Base-by-base conservation (phyloP, 1,284 basidiomycete species). In the Microbotryum scabiosae region DNA sequence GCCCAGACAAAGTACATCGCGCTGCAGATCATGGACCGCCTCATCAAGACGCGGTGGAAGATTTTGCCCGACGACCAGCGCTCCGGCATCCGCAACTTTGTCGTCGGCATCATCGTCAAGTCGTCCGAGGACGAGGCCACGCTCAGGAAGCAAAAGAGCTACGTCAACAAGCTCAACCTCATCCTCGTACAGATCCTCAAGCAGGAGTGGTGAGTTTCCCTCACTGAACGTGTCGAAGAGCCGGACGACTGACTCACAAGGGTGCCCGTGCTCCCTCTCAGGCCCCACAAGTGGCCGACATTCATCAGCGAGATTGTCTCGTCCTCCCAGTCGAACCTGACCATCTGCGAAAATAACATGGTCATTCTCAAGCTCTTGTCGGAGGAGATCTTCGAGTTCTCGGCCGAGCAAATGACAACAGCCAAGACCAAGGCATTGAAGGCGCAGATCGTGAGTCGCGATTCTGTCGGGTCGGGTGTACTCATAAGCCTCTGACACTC, bases 321-420 rank as follows among this genome's bases (percentile, higher is more conserved):
- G 66, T 97, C 94, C 9, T 97, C 93, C 58, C 93, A 94, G 76
- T 90, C 90, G 48, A 97, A 93, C 73, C 83, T 98, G 45, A 87
- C 90, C 2, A 83, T 98, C 32, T 98, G 96, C 81, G 96, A 98
- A 78, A 98, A 99, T 82, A 98, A 99, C 80, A 99, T 99, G 96
- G 84, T 92, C 75, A 98, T 98, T 74, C 81, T 98, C 68, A 90
- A 91, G 75, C 81, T 99, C n/a, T 81, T 99, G 20, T 97, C 92
- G 0, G 96, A 98, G 74, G 96, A 98, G 76, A 92, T 99, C 67
- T 99, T 99, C 73, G 96, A 99, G 77, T 99, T 88, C 77, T 97
- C 93, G 5, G 91, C 94, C 2, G 96, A 98, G 73, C 90, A 96
- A 77, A 91, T 99, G 92, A 97, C 94, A 0, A 92, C 96, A 76